A percentile compares a stretch with the other conserved stretches of the same genome.
These are phyloP conservation scores for Nicotiana undulata DNA, from an alignment of 257 asterid genomes.

Conservation along the genomic window DNA sequence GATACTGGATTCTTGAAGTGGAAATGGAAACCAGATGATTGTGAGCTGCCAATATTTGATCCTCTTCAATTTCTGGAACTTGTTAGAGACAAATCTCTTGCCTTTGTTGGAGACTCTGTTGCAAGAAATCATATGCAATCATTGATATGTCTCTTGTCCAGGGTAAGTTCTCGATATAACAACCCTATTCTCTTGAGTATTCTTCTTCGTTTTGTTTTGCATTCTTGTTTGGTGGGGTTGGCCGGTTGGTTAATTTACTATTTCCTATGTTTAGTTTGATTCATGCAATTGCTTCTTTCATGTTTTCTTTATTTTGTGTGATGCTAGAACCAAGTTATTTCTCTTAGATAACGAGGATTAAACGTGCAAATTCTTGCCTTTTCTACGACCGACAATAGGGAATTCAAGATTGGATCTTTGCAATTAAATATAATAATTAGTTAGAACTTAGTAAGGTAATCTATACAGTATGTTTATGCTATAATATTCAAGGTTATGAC, in stretches of 20 bases:
- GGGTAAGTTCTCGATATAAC: slow-evolving; percentile 18
- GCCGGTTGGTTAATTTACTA: neutral
- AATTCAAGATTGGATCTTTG: neutral
- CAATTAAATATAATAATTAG: neutral
- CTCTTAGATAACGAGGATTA: neutral
- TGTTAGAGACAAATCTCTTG: slow-evolving; percentile 50
- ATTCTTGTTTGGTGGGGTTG: neutral
- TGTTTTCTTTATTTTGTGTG: neutral
- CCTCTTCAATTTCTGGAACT: slow-evolving; percentile 36
- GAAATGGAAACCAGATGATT: slow-evolving; percentile 68
- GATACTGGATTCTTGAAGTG: slow-evolving; percentile 47
- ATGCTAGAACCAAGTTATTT: neutral
- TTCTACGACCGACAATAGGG: neutral
- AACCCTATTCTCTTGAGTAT: neutral
- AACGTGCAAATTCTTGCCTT: neutral
- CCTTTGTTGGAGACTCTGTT: slow-evolving; percentile 67
- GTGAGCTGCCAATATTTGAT: slow-evolving; percentile 52
- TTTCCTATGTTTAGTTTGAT: neutral
- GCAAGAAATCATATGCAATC: slow-evolving; percentile 83
- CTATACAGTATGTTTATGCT: neutral
- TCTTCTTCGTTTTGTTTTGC: neutral
- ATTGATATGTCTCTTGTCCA: slow-evolving; percentile 68
- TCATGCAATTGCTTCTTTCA: neutral
- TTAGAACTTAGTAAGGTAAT: neutral
- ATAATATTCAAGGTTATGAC: neutral